These are phyloP conservation scores for Trichoderma polysporum DNA, from an alignment of 2,329 filamentous ascomycete genomes.

Conservation along the genomic window DNA sequence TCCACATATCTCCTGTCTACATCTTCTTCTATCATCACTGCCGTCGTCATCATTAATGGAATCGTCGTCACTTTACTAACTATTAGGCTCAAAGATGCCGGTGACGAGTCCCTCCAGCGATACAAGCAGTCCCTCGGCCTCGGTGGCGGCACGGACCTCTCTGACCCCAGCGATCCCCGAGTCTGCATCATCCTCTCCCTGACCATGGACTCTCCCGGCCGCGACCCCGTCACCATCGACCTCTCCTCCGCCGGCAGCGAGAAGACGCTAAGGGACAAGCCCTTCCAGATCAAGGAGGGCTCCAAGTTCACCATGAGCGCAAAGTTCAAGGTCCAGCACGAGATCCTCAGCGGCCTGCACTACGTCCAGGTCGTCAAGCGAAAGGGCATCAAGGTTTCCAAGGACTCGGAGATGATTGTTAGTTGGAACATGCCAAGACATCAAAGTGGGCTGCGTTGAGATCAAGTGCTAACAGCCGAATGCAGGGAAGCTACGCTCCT, in stretches of 20 bases:
- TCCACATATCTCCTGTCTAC: background rate
- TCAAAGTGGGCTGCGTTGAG: background rate
- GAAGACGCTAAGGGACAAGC: constrained; percentile 78
- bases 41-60: too few relatives aligned
- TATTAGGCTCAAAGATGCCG: constrained; percentile 47
- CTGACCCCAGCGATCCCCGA: constrained; percentile 77
- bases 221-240: constrained; percentile 83
- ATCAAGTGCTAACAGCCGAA: constrained; percentile 27
- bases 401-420: constrained; percentile 98
- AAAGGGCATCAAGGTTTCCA: constrained; percentile 81
- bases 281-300: constrained; percentile 97
- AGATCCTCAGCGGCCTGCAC: constrained; percentile 91
- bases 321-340: constrained; percentile 92
- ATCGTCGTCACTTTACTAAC: constrained; percentile 1
- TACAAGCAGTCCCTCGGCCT: constrained; percentile 98
- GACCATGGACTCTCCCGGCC: constrained; percentile 81
- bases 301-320: constrained; percentile 92
- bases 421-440: constrained; percentile 35
- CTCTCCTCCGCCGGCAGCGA: constrained; percentile 73
- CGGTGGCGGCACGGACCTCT: constrained; percentile 68
- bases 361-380: constrained; percentile 94
- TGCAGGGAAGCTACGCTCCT: constrained; percentile 84
- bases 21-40: background rate
- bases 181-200: constrained; percentile 93
- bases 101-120: constrained; percentile 92